Base-by-base conservation (phyloP, 768 basidiomycete genomes). In the Porphyrellus cyaneotinctus region DNA sequence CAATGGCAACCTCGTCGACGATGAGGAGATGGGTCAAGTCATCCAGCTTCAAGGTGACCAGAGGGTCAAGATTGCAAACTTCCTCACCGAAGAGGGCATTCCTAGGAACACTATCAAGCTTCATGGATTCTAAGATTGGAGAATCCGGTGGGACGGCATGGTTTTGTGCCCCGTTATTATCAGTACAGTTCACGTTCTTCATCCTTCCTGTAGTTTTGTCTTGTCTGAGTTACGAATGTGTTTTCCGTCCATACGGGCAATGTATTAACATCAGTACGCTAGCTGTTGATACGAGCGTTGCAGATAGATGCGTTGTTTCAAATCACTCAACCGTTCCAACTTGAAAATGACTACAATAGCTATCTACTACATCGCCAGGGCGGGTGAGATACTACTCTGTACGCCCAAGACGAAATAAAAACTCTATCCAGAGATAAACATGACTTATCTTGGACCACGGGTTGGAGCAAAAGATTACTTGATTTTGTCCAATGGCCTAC, bases 21-120 rank as follows among this genome's bases (percentile, higher is more conserved):
- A 97, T 74, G 90, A 90, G 70, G 91, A 94, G 75, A 84, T 92
- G 76, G 97, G 97, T 51, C 82, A 94, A 75, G 91, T 99, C 69
- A 91, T 99, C 66, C 97, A 99, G 75, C 85, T 99, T 58, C 97
- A 98, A 71, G 97, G 97, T 56, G 97, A 99, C 74, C 97, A 99
- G 73, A 83, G 97, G 47, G 72, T 79, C 68, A 94, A 95, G 79
- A 95, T 97, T 59, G 83, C 81, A 49, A 81, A 77, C 44, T 97
- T 97, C 80, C 84, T 99, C 60, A 76, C 79, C 56, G 85, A 89
- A 64, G 86, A 91, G 59, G 90, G 89, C 45, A 79, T 95, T 45
- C 79, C 83, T 49, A 88, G 80, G 74, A 68, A 73, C 61, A 85
- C 82, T 50, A 89, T 93, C 77, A 93, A 91, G 75, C 73, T 92